These are phyloP conservation scores for Cytospora chrysosperma DNA, from an alignment of 2,329 filamentous ascomycete genomes.

Conservation along the genomic window DNA sequence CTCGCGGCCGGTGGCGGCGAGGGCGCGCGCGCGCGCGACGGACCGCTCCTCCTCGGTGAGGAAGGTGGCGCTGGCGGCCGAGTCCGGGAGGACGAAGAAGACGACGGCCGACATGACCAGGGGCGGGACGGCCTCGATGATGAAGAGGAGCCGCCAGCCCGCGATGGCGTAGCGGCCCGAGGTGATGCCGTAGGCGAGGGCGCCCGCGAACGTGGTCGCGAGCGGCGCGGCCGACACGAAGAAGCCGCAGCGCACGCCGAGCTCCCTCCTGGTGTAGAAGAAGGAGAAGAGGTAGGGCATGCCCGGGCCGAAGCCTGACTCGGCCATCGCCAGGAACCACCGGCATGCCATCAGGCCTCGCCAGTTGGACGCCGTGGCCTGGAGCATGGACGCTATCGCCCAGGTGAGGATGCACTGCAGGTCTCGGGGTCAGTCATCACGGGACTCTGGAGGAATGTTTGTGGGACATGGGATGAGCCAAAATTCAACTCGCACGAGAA, in stretches of 20 bases:
- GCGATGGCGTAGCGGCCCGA: constrained; percentile 52
- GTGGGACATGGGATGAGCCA: too few relatives aligned
- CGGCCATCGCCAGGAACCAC: constrained; percentile 43
- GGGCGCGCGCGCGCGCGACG: constrained; percentile 52
- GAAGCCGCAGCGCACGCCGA: constrained; percentile 69
- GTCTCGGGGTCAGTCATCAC: not conserved
- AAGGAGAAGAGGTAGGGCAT: constrained; percentile 24
- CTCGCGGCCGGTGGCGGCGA: constrained; percentile 52
- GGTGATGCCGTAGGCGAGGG: constrained; percentile 64
- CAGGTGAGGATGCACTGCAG: constrained; percentile 28
- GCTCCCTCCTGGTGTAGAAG: constrained; percentile 46
- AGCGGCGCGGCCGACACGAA: constrained; percentile 68
- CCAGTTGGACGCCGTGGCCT: constrained; percentile 36
- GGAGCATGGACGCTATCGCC: constrained; percentile 34
- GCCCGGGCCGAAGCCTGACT: constrained; percentile 42
- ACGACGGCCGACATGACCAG: constrained; percentile 52
- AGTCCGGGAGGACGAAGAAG: constrained; percentile 55
- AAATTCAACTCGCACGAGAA: too few relatives aligned
- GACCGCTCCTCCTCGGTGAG: constrained; percentile 57
- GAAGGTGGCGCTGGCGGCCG: constrained; percentile 51
- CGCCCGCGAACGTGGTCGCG: constrained; percentile 65
- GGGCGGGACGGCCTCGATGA: constrained; percentile 64
- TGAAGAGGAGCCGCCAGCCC: constrained; percentile 64
- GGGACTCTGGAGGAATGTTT: too few relatives aligned
- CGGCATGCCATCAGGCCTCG: constrained; percentile 39